Base-by-base conservation (phyloP, 345 rosid species). In the Nasturtium officinale region DNA sequence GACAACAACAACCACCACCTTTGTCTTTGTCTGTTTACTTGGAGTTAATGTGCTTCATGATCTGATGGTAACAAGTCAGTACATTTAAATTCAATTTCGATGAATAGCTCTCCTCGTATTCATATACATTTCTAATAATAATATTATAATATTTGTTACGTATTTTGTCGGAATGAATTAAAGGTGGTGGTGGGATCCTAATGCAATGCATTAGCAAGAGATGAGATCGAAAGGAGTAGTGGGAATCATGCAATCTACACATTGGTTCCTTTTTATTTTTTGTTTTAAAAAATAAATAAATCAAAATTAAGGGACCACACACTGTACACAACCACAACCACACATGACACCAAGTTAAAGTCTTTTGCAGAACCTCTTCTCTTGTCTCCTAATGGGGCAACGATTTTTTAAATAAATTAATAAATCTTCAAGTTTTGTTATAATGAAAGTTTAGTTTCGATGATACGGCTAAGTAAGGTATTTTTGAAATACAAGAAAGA, bases 301-400 rank as follows among this genome's bases (percentile, higher is more conserved):
- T 43, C 7, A 70, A 51, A 7, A 23, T 10, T 16, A 70, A 64
- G 79, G 80, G 80, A 64, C 80, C 76, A 64, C 79, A 12, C 53
- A 68, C 69, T 42, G 69, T 68, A 32, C 54, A 77, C 4, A 69
- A 67, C 72, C 71, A 69, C 80, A 77, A 70, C 80, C 72, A 77
- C 80, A 77, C 80, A 77, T 77, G 76, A 76, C 70, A 43, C 71
- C 60, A 62, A 69, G 70, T 69, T 76, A 61, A 77, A 70, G 80
- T 77, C 67, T 77, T 57, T 63, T 77, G 76, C 80, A 77, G 61
- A 71, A 70, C 71, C 62, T 76, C 79, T 70, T 63, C 80, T 64
- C 76, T 77, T 77, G 80, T 77, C 80, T 77, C 80, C 80, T 70
- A 55, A 77, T 77, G 75, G 67, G 76, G 80, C 67, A 77, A 77